Conservation (phyloP, 2,329 filamentous ascomycete species). For the Microsporum canis region DNA sequence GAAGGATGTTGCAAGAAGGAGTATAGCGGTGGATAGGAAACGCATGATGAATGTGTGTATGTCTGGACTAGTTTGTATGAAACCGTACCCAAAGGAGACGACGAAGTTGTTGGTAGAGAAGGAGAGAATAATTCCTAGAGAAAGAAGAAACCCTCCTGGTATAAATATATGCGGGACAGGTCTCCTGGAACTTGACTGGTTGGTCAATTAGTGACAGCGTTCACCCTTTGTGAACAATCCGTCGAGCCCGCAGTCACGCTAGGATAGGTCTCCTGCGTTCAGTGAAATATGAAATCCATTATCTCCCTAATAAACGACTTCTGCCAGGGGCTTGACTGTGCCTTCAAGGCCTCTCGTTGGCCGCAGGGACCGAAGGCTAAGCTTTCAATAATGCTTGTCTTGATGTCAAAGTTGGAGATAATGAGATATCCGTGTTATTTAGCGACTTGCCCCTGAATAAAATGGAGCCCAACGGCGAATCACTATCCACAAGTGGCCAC, state of each 20-base stretch:
- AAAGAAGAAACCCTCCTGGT: not conserved
- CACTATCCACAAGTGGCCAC: not conserved
- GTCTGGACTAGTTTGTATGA: not conserved
- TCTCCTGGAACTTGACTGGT: not conserved
- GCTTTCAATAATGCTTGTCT: not conserved
- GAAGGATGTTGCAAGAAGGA: not conserved
- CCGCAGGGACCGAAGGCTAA: not conserved
- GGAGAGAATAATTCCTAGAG: not conserved
- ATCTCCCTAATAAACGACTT: not conserved
- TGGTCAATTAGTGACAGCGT: not conserved
- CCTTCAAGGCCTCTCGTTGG: not conserved
- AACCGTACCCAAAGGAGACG: not conserved
- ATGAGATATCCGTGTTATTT: not conserved
- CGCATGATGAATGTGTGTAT: not conserved
- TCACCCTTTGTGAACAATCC: not conserved
- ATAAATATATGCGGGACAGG: not conserved
- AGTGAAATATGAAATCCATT: not conserved
- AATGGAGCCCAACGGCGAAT: not conserved
- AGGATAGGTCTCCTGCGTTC: not conserved
- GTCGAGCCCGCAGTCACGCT: not conserved
- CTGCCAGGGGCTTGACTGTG: not conserved
- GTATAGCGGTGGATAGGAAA: not conserved
- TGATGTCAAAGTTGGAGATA: not conserved
- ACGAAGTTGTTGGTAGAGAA: not conserved
- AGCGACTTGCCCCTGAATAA: not conserved